Base-by-base conservation (phyloP, 169 alveolate species). In the Eimeria necatrix region DNA sequence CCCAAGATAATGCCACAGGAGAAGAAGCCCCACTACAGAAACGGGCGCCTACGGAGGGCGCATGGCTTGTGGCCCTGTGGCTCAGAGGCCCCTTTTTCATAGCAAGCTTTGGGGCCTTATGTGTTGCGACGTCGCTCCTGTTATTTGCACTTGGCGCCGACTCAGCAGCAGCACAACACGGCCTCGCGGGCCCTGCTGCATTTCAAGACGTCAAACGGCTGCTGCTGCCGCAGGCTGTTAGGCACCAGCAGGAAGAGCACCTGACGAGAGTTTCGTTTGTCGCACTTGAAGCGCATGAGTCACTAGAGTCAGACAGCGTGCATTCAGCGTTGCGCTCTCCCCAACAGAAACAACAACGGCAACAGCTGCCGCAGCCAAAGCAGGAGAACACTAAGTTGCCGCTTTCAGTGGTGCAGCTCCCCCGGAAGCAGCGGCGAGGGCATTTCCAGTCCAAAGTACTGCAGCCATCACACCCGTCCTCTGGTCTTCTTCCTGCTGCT, bases 61-160 rank as follows among this genome's bases (percentile, higher is more conserved):
- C 92, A 32, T 85, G 92, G 92, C 92, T 85, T n/a, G 92, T 85
- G 56, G 92, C 92, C 61, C 61, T 85, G 51, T 85, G 92, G 92
- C 59, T 85, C 4, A 56, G 92, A 59, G 92, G 92, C 4, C 81
- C 80, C 22, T 85, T 85, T 52, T 53, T 85, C 92, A 32, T 85
- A n/a, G 92, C 81, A 85, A 53, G 73, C 80, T 12, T 85, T 20
- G 92, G 92, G 20, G 61, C 61, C 14, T 46, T 60, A 41, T 85
- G 92, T 46, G 70, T 85, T 26, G 92, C 81, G 18, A 6, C 32
- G 92, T 59, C 92, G 16, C 22, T 85, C 61, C 80, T 49, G 12
- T 60, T 85, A n/a, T 60, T 32, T 56, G 92, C 92, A 26, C 3
- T 85, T 12, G 81, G 32, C 4, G 68, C 81, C 26, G 92, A 85